phyloP scores from a whole-genome alignment of 331 rosid genomes.

The Arachis monticola region DNA sequence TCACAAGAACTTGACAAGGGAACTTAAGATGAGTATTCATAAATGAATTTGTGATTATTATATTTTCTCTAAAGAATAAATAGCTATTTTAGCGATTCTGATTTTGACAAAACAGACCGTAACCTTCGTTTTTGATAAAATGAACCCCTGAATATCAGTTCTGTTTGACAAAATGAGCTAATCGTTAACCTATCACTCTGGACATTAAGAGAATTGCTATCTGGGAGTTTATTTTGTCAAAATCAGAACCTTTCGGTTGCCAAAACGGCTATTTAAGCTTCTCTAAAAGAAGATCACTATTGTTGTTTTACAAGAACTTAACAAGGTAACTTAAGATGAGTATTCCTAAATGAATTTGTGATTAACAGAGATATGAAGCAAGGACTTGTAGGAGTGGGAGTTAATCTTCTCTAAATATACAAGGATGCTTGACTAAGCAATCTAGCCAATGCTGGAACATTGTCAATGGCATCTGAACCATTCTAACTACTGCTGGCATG shows the following conservation, averaged over 20 bases:
- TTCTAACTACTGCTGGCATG: conserved; percentile 25
- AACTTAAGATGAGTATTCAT: conserved; percentile 4
- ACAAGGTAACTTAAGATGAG: conserved; percentile 1
- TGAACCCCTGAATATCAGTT: no score
- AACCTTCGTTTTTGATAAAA: no score
- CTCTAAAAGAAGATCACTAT: background rate
- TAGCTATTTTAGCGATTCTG: no score
- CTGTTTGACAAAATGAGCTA: no score
- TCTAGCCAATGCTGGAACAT: conserved; percentile 15
- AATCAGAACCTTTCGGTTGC: no score
- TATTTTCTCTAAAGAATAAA: background rate
- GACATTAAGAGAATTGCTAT: no score
- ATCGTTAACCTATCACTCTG: no score
- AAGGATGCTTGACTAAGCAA: conserved; percentile 35
- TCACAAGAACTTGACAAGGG: background rate
- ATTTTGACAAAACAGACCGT: no score
- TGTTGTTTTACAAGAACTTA: background rate
- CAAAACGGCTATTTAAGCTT: no score
- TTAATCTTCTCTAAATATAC: background rate
- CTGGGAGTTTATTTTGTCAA: no score
- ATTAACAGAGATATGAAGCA: conserved; percentile 46
- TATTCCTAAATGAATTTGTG: conserved; percentile 11
- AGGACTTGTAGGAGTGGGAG: conserved; percentile 29
- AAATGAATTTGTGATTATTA: conserved; percentile 10
- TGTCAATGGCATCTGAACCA: conserved; percentile 17